Conservation (phyloP, 331 rosid species). For the Arachis monticola region DNA sequence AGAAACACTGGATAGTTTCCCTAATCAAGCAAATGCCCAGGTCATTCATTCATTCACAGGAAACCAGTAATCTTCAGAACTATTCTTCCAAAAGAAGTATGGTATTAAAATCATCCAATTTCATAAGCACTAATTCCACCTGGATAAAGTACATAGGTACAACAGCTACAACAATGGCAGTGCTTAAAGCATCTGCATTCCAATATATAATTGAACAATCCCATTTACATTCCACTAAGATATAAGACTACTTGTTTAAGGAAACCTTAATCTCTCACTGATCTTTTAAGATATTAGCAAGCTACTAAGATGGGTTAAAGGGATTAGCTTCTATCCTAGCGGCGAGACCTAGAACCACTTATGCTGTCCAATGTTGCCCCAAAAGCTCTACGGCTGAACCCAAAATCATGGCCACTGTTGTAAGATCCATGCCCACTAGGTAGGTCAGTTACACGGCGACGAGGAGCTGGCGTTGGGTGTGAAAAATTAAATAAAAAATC, state of each 20-base stretch:
- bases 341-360: conserved; percentile 67
- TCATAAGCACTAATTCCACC: conserved; percentile 34
- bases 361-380: conserved; percentile 69
- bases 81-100: conserved; percentile 12
- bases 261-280: conserved; percentile 20
- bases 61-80: conserved; percentile 31
- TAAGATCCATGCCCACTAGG: conserved; percentile 68
- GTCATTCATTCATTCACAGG: not conserved
- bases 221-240: conserved; percentile 38
- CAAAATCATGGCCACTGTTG: conserved; percentile 59
- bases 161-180: conserved; percentile 37
- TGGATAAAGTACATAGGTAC: conserved; percentile 31
- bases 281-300: conserved; percentile 31
- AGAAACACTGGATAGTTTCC: conserved; percentile 14
- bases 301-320: conserved; percentile 38
- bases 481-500: conserved; percentile 19
- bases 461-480: conserved; percentile 54
- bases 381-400: conserved; percentile 68
- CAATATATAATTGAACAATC: conserved; percentile 17
- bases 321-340: conserved; percentile 58
- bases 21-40: conserved; percentile 19
- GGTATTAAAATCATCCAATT: conserved; percentile 26
- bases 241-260: conserved; percentile 11
- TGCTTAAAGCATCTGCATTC: conserved; percentile 30
- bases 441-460: conserved; percentile 59